Conservation (phyloP, 1,284 basidiomycete genomes). For the Bjerkandera adusta region DNA sequence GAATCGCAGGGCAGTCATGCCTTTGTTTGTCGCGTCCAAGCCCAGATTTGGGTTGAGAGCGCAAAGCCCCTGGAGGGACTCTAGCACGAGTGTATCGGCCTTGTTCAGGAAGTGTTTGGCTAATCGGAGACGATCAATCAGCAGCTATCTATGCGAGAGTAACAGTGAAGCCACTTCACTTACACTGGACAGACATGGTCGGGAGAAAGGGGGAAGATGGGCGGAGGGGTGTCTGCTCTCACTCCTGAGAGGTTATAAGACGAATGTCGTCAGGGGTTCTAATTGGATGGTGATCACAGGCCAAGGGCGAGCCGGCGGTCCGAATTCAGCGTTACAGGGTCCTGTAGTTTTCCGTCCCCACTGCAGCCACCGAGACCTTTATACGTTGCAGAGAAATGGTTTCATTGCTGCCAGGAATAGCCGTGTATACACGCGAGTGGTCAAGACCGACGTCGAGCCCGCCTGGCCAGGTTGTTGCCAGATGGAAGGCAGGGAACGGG, state of each 20-base stretch:
- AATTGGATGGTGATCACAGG: too few species aligned
- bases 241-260: not conserved
- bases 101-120: constrained; percentile 79
- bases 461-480: too few species aligned
- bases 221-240: not conserved
- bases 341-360: too few species aligned
- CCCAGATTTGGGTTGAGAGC: constrained; percentile 68
- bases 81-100: constrained; percentile 67
- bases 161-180: not conserved
- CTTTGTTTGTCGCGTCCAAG: constrained; percentile 67
- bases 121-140: constrained; percentile 15
- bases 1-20: constrained; percentile 23
- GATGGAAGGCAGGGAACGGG: too few species aligned
- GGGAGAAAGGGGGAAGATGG: not conserved
- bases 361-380: too few species aligned
- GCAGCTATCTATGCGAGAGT: too few species aligned
- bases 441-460: too few species aligned
- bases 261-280: not conserved
- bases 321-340: too few species aligned
- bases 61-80: constrained; percentile 75
- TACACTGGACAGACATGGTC: constrained; percentile 25
- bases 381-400: too few species aligned
- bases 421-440: too few species aligned
- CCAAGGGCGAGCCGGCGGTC: too few species aligned
- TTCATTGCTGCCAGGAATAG: too few species aligned